These are phyloP conservation scores for Trichomonas vaginalis DNA, from an alignment of 208 protist genomes.

Conservation along the genomic window DNA sequence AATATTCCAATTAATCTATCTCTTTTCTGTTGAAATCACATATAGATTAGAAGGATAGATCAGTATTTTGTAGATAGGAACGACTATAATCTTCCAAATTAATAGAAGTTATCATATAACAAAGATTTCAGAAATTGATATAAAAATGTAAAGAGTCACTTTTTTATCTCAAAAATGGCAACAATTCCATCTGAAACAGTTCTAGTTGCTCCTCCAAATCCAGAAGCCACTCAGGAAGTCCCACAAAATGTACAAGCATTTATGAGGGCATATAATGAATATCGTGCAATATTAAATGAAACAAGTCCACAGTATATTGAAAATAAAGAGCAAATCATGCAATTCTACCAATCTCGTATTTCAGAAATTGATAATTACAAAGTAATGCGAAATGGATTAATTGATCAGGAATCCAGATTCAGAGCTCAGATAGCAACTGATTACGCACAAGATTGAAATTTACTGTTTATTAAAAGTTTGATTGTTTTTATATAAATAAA, in stretches of 20 bases:
- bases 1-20: too few relatives aligned
- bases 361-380: not conserved
- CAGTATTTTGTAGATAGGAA: too few relatives aligned
- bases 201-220: not conserved
- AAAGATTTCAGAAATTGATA: too few relatives aligned
- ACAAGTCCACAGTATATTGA: not conserved
- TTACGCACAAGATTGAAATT: not conserved
- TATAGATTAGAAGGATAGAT: too few relatives aligned
- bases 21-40: too few relatives aligned
- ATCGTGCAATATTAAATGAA: not conserved
- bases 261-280: not conserved
- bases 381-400: not conserved
- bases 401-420: not conserved
- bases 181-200: not conserved
- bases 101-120: too few relatives aligned
- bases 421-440: not conserved
- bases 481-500: too few relatives aligned
- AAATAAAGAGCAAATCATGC: not conserved
- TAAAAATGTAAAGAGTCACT: too few relatives aligned
- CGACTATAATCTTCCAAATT: too few relatives aligned
- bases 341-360: not conserved
- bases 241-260: not conserved
- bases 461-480: too few relatives aligned
- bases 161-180: too few relatives aligned
- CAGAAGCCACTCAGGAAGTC: not conserved